phyloP scores from a whole-genome alignment of 176 grass and related monocot genomes.

The Pontederia paniculata region DNA sequence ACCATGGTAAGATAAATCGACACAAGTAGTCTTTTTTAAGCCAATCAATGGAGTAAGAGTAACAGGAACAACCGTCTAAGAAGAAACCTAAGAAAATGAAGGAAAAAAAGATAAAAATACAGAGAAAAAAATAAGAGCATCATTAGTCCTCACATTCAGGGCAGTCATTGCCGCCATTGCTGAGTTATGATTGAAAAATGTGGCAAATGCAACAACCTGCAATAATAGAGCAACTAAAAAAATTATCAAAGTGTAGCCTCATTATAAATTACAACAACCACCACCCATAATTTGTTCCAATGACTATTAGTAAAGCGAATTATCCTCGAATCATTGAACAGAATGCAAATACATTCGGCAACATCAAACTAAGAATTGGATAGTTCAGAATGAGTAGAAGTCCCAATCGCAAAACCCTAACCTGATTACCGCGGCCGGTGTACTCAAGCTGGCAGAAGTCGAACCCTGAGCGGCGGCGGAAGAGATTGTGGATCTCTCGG shows the following conservation, averaged over 20 bases:
- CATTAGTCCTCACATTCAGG: slow-evolving; percentile 50
- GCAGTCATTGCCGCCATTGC: slow-evolving; percentile 54
- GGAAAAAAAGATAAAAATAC: neutral
- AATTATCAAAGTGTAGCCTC: too few relatives aligned
- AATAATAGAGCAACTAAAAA: slow-evolving; percentile 12
- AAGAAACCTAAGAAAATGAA: neutral
- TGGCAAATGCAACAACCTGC: slow-evolving; percentile 82
- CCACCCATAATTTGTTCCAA: neutral
- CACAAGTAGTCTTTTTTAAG: too few relatives aligned
- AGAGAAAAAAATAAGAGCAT: neutral
- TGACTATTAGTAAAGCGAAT: neutral
- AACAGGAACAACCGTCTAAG: too few relatives aligned
- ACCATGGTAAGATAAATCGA: too few relatives aligned
- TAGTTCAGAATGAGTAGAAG: too few relatives aligned
- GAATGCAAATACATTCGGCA: neutral
- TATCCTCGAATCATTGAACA: neutral
- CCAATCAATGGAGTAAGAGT: too few relatives aligned
- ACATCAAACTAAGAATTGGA: too few relatives aligned
- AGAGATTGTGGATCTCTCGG: slow-evolving; percentile 85
- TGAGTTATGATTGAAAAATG: slow-evolving; percentile 81
- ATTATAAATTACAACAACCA: too few relatives aligned
- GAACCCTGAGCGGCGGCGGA: slow-evolving; percentile 69
- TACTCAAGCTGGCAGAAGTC: slow-evolving; percentile 88
- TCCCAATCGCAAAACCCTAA: neutral
- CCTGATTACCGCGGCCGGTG: slow-evolving; percentile 79